These are phyloP conservation scores for Kodamaea sp. DNA, from an alignment of 1,139 yeast genomes.

Conservation along the genomic window DNA sequence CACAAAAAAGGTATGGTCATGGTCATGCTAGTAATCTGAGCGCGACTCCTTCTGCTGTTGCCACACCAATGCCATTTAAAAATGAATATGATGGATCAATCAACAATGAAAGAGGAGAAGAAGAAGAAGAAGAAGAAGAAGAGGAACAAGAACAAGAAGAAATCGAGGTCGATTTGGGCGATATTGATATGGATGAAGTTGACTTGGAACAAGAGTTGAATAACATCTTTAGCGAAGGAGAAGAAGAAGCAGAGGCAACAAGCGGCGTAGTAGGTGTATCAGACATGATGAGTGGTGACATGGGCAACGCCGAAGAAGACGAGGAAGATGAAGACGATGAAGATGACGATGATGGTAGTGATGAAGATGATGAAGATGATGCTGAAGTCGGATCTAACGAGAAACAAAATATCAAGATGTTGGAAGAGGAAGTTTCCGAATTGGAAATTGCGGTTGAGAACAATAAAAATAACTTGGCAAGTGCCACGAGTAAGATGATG, in stretches of 20 bases:
- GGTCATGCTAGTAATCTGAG: slow-evolving; percentile 12
- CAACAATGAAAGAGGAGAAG: slow-evolving; percentile 10
- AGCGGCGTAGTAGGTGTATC: slow-evolving; percentile 9
- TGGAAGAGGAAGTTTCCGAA: slow-evolving; percentile 83
- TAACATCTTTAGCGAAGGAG: slow-evolving; percentile 31
- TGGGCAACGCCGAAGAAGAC: slow-evolving; percentile 21
- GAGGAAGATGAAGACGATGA: slow-evolving; percentile 29
- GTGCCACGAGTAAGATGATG: slow-evolving; percentile 84
- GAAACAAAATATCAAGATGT: slow-evolving; percentile 68
- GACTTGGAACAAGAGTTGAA: slow-evolving; percentile 41
- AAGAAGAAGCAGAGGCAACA: slow-evolving; percentile 15
- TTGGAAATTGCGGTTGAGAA: slow-evolving; percentile 74
- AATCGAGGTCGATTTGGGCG: slow-evolving; percentile 19
- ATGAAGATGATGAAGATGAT: slow-evolving; percentile 30
- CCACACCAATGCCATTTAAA: slow-evolving; percentile 12
- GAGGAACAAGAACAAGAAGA: slow-evolving; percentile 16
- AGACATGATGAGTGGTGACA: slow-evolving; percentile 6
- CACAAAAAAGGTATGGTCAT: slow-evolving; percentile 13
- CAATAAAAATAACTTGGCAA: slow-evolving; percentile 68
- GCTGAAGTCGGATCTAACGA: slow-evolving; percentile 21
- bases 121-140: slow-evolving; percentile 15
- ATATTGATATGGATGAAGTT: slow-evolving; percentile 10
- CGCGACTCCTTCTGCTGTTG: slow-evolving; percentile 24
- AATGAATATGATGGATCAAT: slow-evolving; percentile 10
- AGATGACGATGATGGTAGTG: slow-evolving; percentile 27